Base-by-base conservation (phyloP, 1,284 basidiomycete genomes). In the Macrocystidia cucumis region DNA sequence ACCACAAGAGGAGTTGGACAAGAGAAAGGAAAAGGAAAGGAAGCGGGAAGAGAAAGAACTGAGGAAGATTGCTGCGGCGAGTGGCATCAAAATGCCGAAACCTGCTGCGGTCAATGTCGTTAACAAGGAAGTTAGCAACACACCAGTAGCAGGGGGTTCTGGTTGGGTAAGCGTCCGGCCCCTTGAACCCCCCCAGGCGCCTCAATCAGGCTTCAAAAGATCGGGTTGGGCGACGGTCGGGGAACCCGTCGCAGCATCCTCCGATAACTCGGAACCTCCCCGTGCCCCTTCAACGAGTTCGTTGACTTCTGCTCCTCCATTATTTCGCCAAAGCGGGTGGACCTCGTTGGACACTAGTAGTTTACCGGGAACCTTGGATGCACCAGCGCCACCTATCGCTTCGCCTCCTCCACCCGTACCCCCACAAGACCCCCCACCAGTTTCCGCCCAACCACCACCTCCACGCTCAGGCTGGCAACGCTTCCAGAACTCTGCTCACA, bases 31-130 rank as follows among this genome's bases (percentile, higher is more conserved):
- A 59, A 88, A 87, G 57, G 85, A 89, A 54, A 67, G 79, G 8
- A 84, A 78, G 54, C 69, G 84, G 23, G 84, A 89, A 56, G 82
- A 87, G 53, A 85, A 80, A 54, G 82, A 88, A 49, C 64, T 88
- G 19, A 65, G 80, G 38, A 87, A 86, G 55, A 73, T 87, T 23
- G 84, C 85, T 7, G 80, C 75, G 39, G 84, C 86, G 1, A 75
- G 72, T 25, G 85, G 86, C 3, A 73, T 88, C 46, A 83, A 72
- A 55, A 73, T 86, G 59, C 51, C 69, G 0, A 80, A 76, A 48
- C 63, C 73, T 17, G 40, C 53, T 4, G 27, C 55, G 14, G 39
- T 56, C 25, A 27, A 51, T 11, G 32, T 46, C 39, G 32, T 46
- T 34, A 31, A 30, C 35, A 47, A 54, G 41, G 55, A 57, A 5